Conservation (phyloP, 768 basidiomycete species). For the Pisolithus microcarpus region DNA sequence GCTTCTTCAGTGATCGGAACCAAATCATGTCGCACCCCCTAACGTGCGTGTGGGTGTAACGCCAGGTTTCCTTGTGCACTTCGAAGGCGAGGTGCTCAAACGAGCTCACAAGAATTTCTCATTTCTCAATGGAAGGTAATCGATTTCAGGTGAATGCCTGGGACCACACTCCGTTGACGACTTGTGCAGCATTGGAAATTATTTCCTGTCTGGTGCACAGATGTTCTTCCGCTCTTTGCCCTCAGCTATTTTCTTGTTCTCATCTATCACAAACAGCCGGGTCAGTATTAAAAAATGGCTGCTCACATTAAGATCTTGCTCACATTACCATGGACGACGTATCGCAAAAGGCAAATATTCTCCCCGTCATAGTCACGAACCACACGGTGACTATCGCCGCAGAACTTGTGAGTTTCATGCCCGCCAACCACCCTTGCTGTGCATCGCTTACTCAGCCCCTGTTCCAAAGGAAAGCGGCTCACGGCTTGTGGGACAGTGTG, state of each 20-base stretch:
- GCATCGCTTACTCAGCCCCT: constrained; percentile 15
- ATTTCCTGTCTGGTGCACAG: constrained; percentile 83
- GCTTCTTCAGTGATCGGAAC: neutral
- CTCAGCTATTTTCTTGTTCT: constrained; percentile 89
- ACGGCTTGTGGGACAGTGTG: constrained; percentile 83
- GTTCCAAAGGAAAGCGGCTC: constrained; percentile 58
- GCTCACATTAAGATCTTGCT: constrained; percentile 7
- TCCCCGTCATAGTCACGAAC: constrained; percentile 89
- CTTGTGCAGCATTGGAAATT: constrained; percentile 69
- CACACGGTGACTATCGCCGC: constrained; percentile 94
- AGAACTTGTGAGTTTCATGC: constrained; percentile 50
- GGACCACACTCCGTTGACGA: constrained; percentile 1
- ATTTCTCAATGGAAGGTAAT: constrained; percentile 81
- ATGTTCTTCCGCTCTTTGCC: constrained; percentile 89
- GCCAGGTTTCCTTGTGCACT: constrained; percentile 85
- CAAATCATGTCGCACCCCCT: constrained; percentile 1
- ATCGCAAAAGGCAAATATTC: constrained; percentile 55
- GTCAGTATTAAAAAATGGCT: constrained; percentile 17
- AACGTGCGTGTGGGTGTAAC: neutral
- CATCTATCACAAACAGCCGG: constrained; percentile 81
- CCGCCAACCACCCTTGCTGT: constrained; percentile 37
- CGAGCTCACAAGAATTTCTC: constrained; percentile 92
- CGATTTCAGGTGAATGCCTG: neutral
- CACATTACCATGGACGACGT: constrained; percentile 8
- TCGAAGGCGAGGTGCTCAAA: constrained; percentile 80